Base-by-base conservation (phyloP, 495 filamentous ascomycete genomes). In the Opeltia flavorubescens region DNA sequence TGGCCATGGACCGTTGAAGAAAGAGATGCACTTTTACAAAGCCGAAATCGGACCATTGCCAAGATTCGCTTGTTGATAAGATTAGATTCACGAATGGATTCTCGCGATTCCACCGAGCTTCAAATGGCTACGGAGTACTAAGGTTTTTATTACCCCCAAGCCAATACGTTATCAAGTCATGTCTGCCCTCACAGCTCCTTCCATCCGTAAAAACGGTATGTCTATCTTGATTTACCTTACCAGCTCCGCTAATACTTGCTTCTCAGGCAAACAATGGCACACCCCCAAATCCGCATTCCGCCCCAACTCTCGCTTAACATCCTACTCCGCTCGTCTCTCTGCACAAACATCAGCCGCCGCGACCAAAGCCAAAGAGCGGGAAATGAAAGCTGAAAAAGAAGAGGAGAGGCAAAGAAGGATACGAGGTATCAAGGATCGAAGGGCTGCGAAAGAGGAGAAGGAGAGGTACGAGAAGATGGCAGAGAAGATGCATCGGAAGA, bases 321-420 rank as follows among this genome's bases (percentile, higher is more conserved):
- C 86, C 0, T 98, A 83, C 60, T 77, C 80, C 50, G 78, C 86
- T 59, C 80, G 89, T 30, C 62, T 75, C 27, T 77, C 76, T 53
- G 62, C 72, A 30, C 73, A 82, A 43, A 75, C 75, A 46, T 74
- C 78, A 5, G 67, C 80, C 47, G 71, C 78, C 1, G 76, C 81
- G 2, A 75, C 82, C 50, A 98, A 94, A 66, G 83, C 87, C 17
- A 83, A 81, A 47, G 91, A 96, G 64, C 84, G 81, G 58, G 88
- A 95, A 59, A 80, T 98, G 80, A 95, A 91, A 66, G 84, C 86
- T 4, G 91, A 96, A 67, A 94, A 93, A 62, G 86, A 94, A 59
- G 77, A 80, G 7, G 86, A 84, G 59, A 71, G 86, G 70, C 72
- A 91, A 86, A 74, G 71, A 62, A 74, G 77, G 47, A 79, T 91